Conservation (phyloP, 768 basidiomycete species). For the Mycena amicta region DNA sequence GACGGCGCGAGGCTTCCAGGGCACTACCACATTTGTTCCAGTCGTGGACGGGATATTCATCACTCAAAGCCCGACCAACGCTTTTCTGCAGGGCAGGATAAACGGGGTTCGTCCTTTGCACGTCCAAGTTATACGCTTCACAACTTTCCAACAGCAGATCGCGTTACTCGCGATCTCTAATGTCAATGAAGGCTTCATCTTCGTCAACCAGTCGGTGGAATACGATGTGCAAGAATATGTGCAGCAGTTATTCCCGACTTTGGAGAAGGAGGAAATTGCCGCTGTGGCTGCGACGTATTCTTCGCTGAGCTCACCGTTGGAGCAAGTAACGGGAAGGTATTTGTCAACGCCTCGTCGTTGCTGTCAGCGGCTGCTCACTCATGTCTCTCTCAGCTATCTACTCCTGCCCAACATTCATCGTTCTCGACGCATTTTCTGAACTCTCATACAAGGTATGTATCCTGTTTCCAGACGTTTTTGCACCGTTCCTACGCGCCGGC, state of each 20-base stretch:
- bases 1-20: slow-evolving; percentile 22
- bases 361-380: too few species aligned
- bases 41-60: slow-evolving; percentile 37
- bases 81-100: slow-evolving; percentile 24
- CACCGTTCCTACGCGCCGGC: too few species aligned
- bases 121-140: neutral
- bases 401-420: slow-evolving; percentile 28
- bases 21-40: slow-evolving; percentile 28
- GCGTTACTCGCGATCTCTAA: slow-evolving; percentile 29
- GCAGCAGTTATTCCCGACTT: slow-evolving; percentile 21
- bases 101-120: slow-evolving; percentile 29
- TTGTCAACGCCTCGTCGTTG: too few species aligned
- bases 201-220: slow-evolving; percentile 22
- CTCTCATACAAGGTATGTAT: slow-evolving; percentile 3
- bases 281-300: slow-evolving; percentile 21
- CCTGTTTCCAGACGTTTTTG: neutral
- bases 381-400: too few species aligned
- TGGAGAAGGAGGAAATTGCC: neutral
- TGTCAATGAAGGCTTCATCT: slow-evolving; percentile 25
- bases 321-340: slow-evolving; percentile 22
- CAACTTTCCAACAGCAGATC: slow-evolving; percentile 1
- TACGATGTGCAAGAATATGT: too few species aligned
- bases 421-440: slow-evolving; percentile 7
- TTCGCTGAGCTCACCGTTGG: slow-evolving; percentile 12
- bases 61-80: slow-evolving; percentile 29